These are phyloP conservation scores for Blastobotrys parvus DNA, from an alignment of 805 yeast species.

Conservation along the genomic window DNA sequence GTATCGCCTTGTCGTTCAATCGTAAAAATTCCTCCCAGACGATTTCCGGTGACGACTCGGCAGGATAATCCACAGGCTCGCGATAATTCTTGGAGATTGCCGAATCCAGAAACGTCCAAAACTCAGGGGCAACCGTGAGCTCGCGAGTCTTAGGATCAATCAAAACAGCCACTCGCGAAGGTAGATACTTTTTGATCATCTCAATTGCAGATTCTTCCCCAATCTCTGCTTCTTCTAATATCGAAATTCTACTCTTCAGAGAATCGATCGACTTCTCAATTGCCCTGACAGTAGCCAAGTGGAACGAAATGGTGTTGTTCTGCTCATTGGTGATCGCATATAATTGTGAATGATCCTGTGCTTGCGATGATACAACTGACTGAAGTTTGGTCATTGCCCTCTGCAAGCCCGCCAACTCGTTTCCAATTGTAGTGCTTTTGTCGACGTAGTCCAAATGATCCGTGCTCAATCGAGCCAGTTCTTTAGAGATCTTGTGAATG, in stretches of 20 bases:
- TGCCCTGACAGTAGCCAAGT: background rate
- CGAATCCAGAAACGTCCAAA: conserved; percentile 7
- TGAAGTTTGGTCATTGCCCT: conserved; percentile 1
- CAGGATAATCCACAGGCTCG: background rate
- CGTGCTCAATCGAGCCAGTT: conserved; percentile 1
- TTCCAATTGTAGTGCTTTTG: background rate
- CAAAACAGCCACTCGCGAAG: conserved; percentile 5
- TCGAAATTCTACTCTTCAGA: conserved; percentile 1
- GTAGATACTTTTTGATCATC: conserved; percentile 6
- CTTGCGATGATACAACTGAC: conserved; percentile 2
- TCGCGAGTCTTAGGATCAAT: conserved; percentile 4
- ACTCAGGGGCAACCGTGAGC: conserved; percentile 6
- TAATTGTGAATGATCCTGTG: conserved; percentile 1
- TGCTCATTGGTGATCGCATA: background rate
- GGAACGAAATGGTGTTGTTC: background rate
- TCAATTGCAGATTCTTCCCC: conserved; percentile 3
- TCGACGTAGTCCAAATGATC: conserved; percentile 1
- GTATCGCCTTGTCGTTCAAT: background rate
- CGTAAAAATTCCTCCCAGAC: conserved; percentile 4
- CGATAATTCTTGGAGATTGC: background rate
- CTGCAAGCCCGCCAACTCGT: background rate
- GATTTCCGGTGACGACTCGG: background rate
- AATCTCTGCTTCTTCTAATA: conserved; percentile 5
- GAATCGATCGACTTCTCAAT: conserved; percentile 1
- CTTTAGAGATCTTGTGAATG: background rate